Evolutionary conservation across 164 flowering plant species (phyloP).

Genomic region (Aristolochia fimbriata): DNA sequence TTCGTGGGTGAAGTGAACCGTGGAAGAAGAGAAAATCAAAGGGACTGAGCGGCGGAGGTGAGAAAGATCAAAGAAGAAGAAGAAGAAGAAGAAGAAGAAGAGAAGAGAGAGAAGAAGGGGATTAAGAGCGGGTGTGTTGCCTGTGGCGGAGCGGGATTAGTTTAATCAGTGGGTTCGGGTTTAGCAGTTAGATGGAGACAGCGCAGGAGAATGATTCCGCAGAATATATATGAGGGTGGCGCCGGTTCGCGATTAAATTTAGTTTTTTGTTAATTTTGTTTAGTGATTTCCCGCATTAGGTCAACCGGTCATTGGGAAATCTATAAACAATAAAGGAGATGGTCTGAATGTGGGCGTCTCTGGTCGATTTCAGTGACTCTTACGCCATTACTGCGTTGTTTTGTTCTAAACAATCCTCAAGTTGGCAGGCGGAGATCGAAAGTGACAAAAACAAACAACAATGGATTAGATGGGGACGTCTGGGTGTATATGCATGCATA

Average conservation of each 20-base stretch:
- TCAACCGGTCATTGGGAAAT: background rate
- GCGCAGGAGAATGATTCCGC: background rate
- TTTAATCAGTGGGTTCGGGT: too few relatives aligned
- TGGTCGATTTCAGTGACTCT: background rate
- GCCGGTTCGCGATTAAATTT: too few relatives aligned
- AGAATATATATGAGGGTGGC: background rate
- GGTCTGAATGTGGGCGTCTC: conserved; percentile 10
- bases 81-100: background rate
- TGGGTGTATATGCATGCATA: too few relatives aligned
- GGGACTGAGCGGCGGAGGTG: too few relatives aligned
- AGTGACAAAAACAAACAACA: too few relatives aligned
- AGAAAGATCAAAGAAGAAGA: too few relatives aligned
- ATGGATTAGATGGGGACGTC: too few relatives aligned
- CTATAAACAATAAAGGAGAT: background rate
- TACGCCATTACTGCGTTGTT: too few relatives aligned
- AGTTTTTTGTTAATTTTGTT: background rate
- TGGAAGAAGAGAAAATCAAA: too few relatives aligned
- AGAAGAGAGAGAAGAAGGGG: background rate
- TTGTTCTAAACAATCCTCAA: too few relatives aligned
- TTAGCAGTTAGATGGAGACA: background rate
- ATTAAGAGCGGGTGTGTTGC: background rate
- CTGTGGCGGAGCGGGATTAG: background rate
- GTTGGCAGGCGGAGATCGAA: too few relatives aligned
- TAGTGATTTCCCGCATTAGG: background rate
- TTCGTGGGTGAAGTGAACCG: too few relatives aligned